phyloP scores from a whole-genome alignment of 2,329 filamentous ascomycete genomes.

The Elsinoe ampelina region DNA sequence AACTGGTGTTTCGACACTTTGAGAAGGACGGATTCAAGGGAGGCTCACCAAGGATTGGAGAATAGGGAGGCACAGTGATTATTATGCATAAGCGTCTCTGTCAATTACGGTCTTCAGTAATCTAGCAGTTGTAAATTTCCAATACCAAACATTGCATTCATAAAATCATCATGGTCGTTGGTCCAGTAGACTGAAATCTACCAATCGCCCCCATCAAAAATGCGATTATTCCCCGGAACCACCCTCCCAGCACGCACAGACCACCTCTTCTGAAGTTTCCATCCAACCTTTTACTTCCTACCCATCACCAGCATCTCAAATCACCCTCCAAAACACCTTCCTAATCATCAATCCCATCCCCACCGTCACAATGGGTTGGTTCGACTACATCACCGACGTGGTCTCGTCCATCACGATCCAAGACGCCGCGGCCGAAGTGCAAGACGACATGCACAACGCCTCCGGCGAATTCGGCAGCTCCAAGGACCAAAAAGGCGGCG shows the following conservation, averaged over 20 bases:
- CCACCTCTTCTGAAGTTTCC: slow-evolving; percentile 13
- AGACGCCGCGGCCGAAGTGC: slow-evolving; percentile 53
- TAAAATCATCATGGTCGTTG: too few relatives aligned
- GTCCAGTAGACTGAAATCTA: neutral
- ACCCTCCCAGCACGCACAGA: slow-evolving; percentile 1
- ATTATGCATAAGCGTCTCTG: neutral
- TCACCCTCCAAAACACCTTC: neutral
- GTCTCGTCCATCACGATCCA: slow-evolving; percentile 56
- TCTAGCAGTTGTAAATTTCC: neutral
- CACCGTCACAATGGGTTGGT: slow-evolving; percentile 47
- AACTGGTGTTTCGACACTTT: slow-evolving; percentile 93
- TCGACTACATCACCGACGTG: slow-evolving; percentile 55
- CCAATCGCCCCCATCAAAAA: neutral
- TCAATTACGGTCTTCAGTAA: neutral
- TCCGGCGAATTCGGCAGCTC: slow-evolving; percentile 34
- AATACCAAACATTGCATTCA: neutral
- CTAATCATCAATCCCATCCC: slow-evolving; percentile 14
- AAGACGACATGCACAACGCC: slow-evolving; percentile 41
- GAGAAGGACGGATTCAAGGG: slow-evolving; percentile 76
- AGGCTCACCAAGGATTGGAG: slow-evolving; percentile 53
- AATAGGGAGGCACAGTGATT: slow-evolving; percentile 24
- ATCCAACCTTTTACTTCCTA: slow-evolving; percentile 12
- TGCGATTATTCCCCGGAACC: slow-evolving; percentile 11
- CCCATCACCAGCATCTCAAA: slow-evolving; percentile 1
- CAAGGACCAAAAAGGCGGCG: slow-evolving; percentile 22